These are phyloP conservation scores for Nicotiana paniculata DNA, from an alignment of 257 asterid genomes.

Conservation along the genomic window DNA sequence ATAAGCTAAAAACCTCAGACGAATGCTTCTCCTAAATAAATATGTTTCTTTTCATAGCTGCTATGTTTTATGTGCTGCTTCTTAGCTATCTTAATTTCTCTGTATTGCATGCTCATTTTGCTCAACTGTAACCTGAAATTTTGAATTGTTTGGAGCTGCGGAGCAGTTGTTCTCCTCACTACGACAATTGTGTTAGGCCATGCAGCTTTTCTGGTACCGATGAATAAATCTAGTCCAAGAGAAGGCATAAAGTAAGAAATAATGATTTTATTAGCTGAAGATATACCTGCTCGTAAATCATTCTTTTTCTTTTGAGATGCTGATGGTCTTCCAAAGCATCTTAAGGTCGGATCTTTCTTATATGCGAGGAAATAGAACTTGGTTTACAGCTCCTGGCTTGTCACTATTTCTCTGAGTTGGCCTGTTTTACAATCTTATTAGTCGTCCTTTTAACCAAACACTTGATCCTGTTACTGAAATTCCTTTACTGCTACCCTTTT, in stretches of 20 bases:
- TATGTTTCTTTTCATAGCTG: not conserved
- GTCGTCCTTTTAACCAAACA: not conserved
- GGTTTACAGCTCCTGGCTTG: not conserved
- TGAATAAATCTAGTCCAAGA: constrained; percentile 2
- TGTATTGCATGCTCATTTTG: not conserved
- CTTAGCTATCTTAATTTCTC: not conserved
- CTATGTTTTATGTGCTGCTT: not conserved
- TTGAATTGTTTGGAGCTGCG: not conserved
- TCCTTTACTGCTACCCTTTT: no score
- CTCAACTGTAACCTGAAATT: not conserved
- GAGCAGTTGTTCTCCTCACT: not conserved
- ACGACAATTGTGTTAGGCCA: not conserved
- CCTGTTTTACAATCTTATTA: constrained; percentile 1
- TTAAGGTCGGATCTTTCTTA: not conserved
- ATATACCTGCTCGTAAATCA: not conserved
- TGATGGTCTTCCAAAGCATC: not conserved
- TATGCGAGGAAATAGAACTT: not conserved
- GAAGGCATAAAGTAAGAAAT: not conserved
- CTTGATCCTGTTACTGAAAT: not conserved
- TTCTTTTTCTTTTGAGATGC: not conserved
- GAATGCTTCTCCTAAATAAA: not conserved
- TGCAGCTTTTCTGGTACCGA: not conserved
- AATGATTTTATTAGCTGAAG: not conserved
- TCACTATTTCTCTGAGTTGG: not conserved
- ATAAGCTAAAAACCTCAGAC: not conserved